phyloP scores from a whole-genome alignment of 495 filamentous ascomycete species.

The Aspergillus wentii region DNA sequence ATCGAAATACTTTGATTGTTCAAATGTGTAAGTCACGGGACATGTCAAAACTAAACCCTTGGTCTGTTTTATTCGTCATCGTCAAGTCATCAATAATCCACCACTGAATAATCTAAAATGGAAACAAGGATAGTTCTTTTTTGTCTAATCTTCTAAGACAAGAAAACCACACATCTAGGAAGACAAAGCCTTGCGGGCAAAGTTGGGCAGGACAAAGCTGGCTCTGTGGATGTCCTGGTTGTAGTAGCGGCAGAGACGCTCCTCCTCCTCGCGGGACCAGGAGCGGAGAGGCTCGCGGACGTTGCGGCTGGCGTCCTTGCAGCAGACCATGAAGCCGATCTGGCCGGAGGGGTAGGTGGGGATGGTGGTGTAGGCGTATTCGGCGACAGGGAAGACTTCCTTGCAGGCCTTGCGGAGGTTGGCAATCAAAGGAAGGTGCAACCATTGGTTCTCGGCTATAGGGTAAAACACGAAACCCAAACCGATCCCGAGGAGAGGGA shows the following conservation, averaged over 20 bases:
- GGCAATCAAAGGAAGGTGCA: constrained; percentile 86
- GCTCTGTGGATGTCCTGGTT: constrained; percentile 93
- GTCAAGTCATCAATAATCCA: too few species aligned
- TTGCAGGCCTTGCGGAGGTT: constrained; percentile 92
- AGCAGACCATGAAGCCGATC: constrained; percentile 99
- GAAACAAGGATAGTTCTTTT: constrained; percentile 15
- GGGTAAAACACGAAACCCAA: constrained; percentile 23
- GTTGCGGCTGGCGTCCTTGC: constrained; percentile 82
- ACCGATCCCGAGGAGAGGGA: constrained; percentile 25
- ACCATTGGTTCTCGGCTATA: constrained; percentile 97
- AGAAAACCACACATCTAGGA: constrained; percentile 17
- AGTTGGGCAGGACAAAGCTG: constrained; percentile 87
- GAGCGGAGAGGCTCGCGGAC: constrained; percentile 75
- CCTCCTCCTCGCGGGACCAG: constrained; percentile 84
- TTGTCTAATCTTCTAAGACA: constrained; percentile 3
- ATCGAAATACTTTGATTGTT: too few species aligned
- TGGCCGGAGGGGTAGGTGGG: constrained; percentile 98
- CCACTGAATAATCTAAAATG: too few species aligned
- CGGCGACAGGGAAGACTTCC: constrained; percentile 94
- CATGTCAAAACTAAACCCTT: too few species aligned
- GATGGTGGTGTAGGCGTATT: constrained; percentile 99
- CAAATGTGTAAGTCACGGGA: too few species aligned
- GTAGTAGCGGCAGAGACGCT: constrained; percentile 89
- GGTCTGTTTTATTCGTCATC: too few species aligned
- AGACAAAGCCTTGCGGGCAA: constrained; percentile 72